Evolutionary conservation across 1,139 yeast genomes (phyloP).

Genomic region (Suhomyces choctaworum): DNA sequence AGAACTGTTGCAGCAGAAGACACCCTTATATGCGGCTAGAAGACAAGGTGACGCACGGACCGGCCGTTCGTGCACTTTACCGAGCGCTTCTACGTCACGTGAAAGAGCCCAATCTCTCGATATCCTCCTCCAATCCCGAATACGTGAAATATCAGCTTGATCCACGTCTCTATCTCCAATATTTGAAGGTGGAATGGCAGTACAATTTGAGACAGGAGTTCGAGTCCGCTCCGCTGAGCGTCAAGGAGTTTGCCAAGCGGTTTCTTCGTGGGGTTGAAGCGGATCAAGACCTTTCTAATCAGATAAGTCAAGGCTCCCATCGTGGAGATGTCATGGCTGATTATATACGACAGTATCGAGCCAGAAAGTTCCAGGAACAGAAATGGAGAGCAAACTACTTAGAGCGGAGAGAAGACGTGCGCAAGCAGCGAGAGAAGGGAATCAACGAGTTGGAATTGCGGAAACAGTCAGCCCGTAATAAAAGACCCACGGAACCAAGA

Average conservation of each 20-base stretch:
- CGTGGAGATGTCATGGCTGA: background rate
- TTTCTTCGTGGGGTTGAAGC: conserved; percentile 7
- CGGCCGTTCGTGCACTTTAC: conserved; percentile 10
- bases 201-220: conserved; percentile 22
- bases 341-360: conserved; percentile 15
- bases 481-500: conserved; percentile 3
- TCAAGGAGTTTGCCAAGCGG: conserved; percentile 1
- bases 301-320: background rate
- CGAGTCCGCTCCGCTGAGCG: conserved; percentile 2
- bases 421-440: conserved; percentile 12
- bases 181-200: conserved; percentile 20
- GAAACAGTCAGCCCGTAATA: conserved; percentile 9
- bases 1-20: too few species aligned
- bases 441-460: conserved; percentile 11
- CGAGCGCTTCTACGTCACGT: conserved; percentile 20
- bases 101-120: conserved; percentile 1
- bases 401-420: conserved; percentile 12
- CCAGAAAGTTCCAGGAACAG: conserved; percentile 15
- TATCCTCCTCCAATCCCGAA: conserved; percentile 3
- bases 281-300: conserved; percentile 1
- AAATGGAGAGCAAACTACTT: conserved; percentile 22
- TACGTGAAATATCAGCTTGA: conserved; percentile 13
- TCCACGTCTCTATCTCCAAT: conserved; percentile 12
- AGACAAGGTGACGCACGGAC: conserved; percentile 7
- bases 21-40: conserved; percentile 8